phyloP scores from a whole-genome alignment of 169 alveolate species.

The Fabrea salina region DNA sequence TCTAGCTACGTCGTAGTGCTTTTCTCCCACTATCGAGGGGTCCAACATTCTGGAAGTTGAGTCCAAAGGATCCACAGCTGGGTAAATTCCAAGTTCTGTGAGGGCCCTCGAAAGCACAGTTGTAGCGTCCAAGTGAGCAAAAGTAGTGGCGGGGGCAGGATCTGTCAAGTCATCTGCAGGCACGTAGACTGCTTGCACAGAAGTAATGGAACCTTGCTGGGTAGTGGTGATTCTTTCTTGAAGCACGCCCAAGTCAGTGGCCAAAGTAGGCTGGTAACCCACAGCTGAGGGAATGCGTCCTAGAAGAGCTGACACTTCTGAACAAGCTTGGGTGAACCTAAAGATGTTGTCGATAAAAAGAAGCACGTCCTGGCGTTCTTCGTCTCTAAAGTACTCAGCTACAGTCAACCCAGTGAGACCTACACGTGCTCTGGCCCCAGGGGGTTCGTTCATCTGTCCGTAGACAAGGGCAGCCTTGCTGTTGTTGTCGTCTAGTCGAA shows the following conservation, averaged over 20 bases:
- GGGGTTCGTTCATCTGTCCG: conserved; percentile 99
- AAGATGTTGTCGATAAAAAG: conserved; percentile 72
- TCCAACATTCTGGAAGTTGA: conserved; percentile 90
- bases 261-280: conserved; percentile 98
- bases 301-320: conserved; percentile 96
- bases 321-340: conserved; percentile 96
- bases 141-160: conserved; percentile 99
- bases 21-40: conserved; percentile 92
- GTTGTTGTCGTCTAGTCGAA: conserved; percentile 81
- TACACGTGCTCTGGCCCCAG: conserved; percentile 99
- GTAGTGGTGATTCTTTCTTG: conserved; percentile 98
- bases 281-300: conserved; percentile 99
- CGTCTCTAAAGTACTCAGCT: conserved; percentile 99
- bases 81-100: conserved; percentile 97
- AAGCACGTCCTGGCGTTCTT: conserved; percentile 95
- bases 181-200: conserved; percentile 98
- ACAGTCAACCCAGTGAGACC: conserved; percentile 97
- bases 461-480: conserved; percentile 96
- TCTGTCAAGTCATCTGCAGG: conserved; percentile 99
- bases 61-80: conserved; percentile 99
- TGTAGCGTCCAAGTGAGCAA: conserved; percentile 97
- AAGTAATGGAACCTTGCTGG: conserved; percentile 96
- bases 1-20: conserved; percentile 93
- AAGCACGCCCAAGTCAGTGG: conserved; percentile 96
- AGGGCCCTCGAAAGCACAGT: conserved; percentile 95